Percentiles rank a stretch among this genome's conserved stretches.
Evolutionary conservation across 768 basidiomycete species (phyloP).

Genomic region (Auriculariales sp.): DNA sequence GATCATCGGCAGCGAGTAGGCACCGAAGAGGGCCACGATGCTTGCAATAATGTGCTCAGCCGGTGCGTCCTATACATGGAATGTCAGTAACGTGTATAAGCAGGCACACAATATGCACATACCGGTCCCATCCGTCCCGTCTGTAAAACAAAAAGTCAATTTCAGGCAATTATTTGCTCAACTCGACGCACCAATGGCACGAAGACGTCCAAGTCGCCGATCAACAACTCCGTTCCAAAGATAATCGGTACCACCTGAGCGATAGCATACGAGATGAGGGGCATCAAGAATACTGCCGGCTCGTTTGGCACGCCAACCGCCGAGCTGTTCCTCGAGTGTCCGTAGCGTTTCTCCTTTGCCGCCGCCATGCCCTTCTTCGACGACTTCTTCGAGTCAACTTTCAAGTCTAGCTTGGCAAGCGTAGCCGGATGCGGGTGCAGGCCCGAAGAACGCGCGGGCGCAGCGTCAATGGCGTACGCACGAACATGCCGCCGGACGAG

Average conservation of each 20-base stretch:
- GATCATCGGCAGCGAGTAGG: slow-evolving; percentile 42
- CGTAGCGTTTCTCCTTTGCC: not conserved
- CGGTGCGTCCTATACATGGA: slow-evolving; percentile 57
- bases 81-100: no score
- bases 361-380: not conserved
- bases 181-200: slow-evolving; percentile 58
- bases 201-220: slow-evolving; percentile 68
- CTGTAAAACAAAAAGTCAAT: slow-evolving; percentile 24
- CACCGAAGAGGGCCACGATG: slow-evolving; percentile 44
- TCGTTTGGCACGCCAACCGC: not conserved
- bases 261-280: slow-evolving; percentile 33
- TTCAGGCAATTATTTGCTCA: not conserved
- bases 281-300: no score
- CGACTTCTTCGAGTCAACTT: no score
- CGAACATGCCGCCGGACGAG: slow-evolving; percentile 39
- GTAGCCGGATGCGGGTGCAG: slow-evolving; percentile 1
- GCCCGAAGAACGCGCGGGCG: slow-evolving; percentile 19
- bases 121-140: slow-evolving; percentile 66
- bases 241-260: slow-evolving; percentile 42
- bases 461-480: slow-evolving; percentile 38
- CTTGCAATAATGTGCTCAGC: slow-evolving; percentile 81
- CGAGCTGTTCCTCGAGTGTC: not conserved
- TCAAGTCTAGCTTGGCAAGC: not conserved
- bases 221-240: slow-evolving; percentile 40
- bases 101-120: slow-evolving; percentile 2